Conservation (phyloP, 1,139 yeast species). For the Taiozyma sp. region DNA sequence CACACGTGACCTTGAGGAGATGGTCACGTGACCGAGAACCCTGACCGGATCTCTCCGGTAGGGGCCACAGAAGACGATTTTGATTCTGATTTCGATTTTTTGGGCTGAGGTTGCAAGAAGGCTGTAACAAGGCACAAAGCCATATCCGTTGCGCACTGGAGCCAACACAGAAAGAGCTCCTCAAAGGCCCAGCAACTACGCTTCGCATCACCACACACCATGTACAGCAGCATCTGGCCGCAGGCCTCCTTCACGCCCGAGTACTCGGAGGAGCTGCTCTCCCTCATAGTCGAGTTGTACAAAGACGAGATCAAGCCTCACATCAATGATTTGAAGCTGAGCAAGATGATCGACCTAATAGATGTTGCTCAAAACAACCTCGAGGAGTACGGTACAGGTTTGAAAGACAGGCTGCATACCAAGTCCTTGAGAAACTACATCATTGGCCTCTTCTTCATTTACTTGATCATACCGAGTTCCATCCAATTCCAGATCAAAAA, state of each 20-base stretch:
- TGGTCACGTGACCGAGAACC: background rate
- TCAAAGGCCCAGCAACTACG: background rate
- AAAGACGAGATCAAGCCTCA: constrained; percentile 25
- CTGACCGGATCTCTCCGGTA: too few relatives aligned
- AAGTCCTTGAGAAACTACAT: constrained; percentile 25
- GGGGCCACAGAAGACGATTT: background rate
- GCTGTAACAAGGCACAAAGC: background rate
- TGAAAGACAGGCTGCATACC: constrained; percentile 10
- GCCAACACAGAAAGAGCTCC: background rate
- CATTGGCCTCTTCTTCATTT: constrained; percentile 31
- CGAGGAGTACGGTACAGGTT: constrained; percentile 23
- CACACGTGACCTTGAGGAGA: background rate
- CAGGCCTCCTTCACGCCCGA: constrained; percentile 28
- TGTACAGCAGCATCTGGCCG: constrained; percentile 5
- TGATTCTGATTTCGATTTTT: background rate
- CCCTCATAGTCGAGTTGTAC: constrained; percentile 25
- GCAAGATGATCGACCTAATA: constrained; percentile 28
- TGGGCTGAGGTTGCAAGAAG: background rate
- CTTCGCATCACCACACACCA: background rate
- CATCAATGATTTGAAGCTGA: constrained; percentile 24
- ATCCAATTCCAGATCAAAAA: constrained; percentile 34
- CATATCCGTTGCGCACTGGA: background rate
- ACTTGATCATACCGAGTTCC: constrained; percentile 31
- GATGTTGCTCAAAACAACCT: constrained; percentile 27
- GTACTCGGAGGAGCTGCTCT: constrained; percentile 29